Percentiles rank a stretch among this genome's conserved stretches.
phyloP scores from a whole-genome alignment of 805 yeast species.

The Cyberlindnera misumaiensis region DNA sequence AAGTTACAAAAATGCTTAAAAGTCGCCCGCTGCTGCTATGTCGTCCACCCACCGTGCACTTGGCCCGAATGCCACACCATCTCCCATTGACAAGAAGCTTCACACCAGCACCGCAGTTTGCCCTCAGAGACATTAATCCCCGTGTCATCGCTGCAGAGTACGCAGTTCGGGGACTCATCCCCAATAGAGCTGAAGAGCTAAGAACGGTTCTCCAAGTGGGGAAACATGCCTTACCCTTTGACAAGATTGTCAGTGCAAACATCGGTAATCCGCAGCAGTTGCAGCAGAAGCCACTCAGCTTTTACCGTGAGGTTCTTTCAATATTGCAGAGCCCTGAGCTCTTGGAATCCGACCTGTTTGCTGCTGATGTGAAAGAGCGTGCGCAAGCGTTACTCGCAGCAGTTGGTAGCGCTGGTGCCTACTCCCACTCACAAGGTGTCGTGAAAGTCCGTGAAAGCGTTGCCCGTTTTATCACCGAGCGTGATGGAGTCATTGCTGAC shows the following conservation, averaged over 20 bases:
- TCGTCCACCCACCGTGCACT: too few relatives aligned
- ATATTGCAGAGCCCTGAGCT: conserved; percentile 79
- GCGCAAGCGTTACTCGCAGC: conserved; percentile 54
- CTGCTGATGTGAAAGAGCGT: conserved; percentile 66
- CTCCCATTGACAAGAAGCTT: neutral
- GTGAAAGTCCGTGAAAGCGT: conserved; percentile 64
- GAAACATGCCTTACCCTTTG: conserved; percentile 67
- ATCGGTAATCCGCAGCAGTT: conserved; percentile 98
- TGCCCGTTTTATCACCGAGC: conserved; percentile 66
- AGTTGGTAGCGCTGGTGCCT: conserved; percentile 88
- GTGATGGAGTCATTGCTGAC: conserved; percentile 70
- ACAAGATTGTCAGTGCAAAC: conserved; percentile 77
- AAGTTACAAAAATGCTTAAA: too few relatives aligned
- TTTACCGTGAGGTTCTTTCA: conserved; percentile 86
- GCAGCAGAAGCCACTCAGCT: conserved; percentile 91
- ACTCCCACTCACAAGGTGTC: conserved; percentile 90
- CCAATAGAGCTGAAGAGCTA: conserved; percentile 88
- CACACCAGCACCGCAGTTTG: conserved; percentile 29
- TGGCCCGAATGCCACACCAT: too few relatives aligned
- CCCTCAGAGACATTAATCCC: conserved; percentile 55
- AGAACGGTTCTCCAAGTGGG: conserved; percentile 45
- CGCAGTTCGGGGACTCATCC: conserved; percentile 93
- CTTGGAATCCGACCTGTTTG: conserved; percentile 35
- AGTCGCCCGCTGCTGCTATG: too few relatives aligned
- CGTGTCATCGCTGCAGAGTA: conserved; percentile 80